These are phyloP conservation scores for Sporisorium iseilematis-ciliati DNA, from an alignment of 1,284 basidiomycete species.

Conservation along the genomic window DNA sequence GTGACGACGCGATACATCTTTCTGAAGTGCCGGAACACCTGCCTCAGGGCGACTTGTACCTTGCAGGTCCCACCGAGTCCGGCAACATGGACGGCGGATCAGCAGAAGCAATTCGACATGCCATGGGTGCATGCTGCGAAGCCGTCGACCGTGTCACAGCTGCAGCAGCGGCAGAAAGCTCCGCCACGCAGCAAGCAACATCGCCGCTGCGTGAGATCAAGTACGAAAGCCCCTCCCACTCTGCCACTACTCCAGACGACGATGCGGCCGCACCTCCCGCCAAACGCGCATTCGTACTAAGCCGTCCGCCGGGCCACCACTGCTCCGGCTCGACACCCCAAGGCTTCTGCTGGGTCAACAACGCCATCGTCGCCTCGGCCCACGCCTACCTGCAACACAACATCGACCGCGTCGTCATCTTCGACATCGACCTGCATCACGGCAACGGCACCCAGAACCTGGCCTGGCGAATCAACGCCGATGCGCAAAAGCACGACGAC, in stretches of 20 bases:
- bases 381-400: conserved; percentile 89
- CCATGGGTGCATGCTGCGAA: conserved; percentile 63
- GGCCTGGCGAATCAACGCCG: conserved; percentile 90
- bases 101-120: conserved; percentile 62
- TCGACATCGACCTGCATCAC: conserved; percentile 95
- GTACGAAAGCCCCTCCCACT: conserved; percentile 1
- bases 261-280: conserved; percentile 30
- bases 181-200: neutral
- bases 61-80: conserved; percentile 52
- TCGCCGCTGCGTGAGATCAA: conserved; percentile 21
- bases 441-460: conserved; percentile 88
- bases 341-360: conserved; percentile 91
- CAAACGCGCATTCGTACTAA: conserved; percentile 65
- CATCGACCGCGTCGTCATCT: conserved; percentile 83
- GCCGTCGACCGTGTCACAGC: conserved; percentile 64
- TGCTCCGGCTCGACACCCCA: conserved; percentile 74
- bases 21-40: conserved; percentile 61
- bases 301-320: conserved; percentile 69
- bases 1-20: conserved; percentile 56
- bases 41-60: conserved; percentile 66
- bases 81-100: conserved; percentile 56
- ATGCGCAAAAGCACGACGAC: conserved; percentile 73
- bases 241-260: neutral
- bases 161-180: conserved; percentile 15
- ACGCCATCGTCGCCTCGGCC: conserved; percentile 88